Percentiles rank a stretch among this genome's conserved stretches.
phyloP scores from a whole-genome alignment of 176 grass and related monocot genomes.

The Neostapfia colusana region DNA sequence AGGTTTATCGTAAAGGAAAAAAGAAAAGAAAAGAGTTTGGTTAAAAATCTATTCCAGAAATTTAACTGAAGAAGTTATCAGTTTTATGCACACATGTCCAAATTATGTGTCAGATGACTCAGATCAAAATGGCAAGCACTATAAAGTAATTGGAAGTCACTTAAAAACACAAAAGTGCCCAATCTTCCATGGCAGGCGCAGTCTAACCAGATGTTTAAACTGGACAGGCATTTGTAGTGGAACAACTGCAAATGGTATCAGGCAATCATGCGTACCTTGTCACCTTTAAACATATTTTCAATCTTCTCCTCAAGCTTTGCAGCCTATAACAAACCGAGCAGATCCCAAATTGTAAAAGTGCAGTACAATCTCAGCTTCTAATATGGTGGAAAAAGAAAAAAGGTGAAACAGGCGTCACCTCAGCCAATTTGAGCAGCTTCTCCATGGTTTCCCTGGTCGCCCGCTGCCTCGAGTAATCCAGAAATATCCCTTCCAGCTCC shows the following conservation, averaged over 20 bases:
- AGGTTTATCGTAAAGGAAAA: too few species aligned
- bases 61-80: not conserved
- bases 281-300: conserved; percentile 79
- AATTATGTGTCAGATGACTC: not conserved
- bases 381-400: not conserved
- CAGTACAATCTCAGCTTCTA: not conserved
- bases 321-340: conserved; percentile 43
- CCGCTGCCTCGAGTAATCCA: conserved; percentile 75
- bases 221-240: not conserved
- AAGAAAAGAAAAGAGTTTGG: too few species aligned
- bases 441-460: conserved; percentile 51
- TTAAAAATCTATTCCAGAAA: not conserved
- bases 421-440: conserved; percentile 78
- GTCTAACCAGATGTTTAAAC: not conserved
- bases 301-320: conserved; percentile 81
- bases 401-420: conserved; percentile 26
- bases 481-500: conserved; percentile 66
- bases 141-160: not conserved
- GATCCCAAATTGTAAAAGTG: not conserved
- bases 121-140: not conserved
- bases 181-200: not conserved
- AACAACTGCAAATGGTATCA: not conserved
- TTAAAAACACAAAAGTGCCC: not conserved
- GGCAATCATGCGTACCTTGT: conserved; percentile 44
- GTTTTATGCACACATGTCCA: not conserved